phyloP scores from a whole-genome alignment of 164 flowering plant species.

The Hamamelis virginiana region DNA sequence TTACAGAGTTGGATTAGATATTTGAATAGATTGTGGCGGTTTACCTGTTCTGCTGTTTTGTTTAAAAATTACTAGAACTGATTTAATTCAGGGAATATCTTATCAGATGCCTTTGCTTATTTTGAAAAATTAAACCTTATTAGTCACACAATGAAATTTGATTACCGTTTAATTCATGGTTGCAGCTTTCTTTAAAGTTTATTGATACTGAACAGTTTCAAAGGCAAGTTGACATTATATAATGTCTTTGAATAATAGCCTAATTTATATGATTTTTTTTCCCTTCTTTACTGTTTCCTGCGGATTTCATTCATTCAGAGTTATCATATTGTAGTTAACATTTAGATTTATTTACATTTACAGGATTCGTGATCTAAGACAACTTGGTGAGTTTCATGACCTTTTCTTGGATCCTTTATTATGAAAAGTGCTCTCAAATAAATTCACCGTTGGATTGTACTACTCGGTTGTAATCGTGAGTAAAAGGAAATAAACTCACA shows the following conservation, averaged over 20 bases:
- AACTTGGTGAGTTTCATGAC: constrained; percentile 66
- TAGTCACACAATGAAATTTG: background rate
- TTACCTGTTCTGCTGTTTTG: too few species aligned
- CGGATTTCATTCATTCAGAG: background rate
- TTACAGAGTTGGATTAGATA: background rate
- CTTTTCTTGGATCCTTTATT: background rate
- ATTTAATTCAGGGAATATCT: too few species aligned
- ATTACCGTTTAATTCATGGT: background rate
- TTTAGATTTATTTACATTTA: constrained; percentile 10
- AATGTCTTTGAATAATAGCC: background rate
- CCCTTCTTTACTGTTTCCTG: background rate
- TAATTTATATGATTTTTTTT: background rate
- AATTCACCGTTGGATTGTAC: background rate
- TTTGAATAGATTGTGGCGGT: too few species aligned
- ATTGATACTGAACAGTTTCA: constrained; percentile 94
- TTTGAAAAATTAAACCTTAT: too few species aligned
- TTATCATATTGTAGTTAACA: background rate
- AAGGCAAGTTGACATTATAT: constrained; percentile 52
- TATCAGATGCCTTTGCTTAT: background rate
- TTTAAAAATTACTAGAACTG: too few species aligned
- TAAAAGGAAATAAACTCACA: too few species aligned
- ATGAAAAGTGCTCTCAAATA: background rate
- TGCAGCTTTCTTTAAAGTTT: constrained; percentile 83
- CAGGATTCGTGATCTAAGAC: constrained; percentile 96
- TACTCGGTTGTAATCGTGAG: background rate